A percentile compares a stretch with the other conserved stretches of the same genome.
These are phyloP conservation scores for Dactylis glomerata DNA, from an alignment of 176 grass and related monocot genomes.

Conservation along the genomic window DNA sequence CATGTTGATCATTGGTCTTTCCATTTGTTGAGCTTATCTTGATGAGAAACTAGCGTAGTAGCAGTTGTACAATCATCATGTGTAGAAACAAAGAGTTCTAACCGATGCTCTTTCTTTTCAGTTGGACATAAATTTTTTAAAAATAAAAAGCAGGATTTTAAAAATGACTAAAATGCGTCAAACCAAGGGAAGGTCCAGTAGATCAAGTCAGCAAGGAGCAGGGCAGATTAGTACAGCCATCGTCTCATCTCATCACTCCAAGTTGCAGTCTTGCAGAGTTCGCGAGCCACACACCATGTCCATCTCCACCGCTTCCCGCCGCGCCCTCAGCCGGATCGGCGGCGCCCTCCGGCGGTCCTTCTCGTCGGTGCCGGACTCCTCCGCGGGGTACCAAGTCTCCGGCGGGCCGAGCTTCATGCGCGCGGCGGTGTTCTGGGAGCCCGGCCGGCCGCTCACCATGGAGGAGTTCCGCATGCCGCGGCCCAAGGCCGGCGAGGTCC, in stretches of 20 bases:
- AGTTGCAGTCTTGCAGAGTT: not conserved
- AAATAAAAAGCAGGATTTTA: too few relatives aligned
- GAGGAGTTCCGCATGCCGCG: slow-evolving; percentile 95
- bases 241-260: not conserved
- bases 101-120: not conserved
- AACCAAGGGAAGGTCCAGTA: not conserved
- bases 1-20: not conserved
- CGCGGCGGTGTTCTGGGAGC: slow-evolving; percentile 87
- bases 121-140: not conserved
- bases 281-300: slow-evolving; percentile 36
- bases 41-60: not conserved
- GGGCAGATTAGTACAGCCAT: not conserved
- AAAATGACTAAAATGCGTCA: too few relatives aligned
- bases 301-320: slow-evolving; percentile 40
- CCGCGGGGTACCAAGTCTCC: slow-evolving; percentile 67
- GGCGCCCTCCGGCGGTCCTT: slow-evolving; percentile 35
- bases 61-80: not conserved
- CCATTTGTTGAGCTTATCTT: not conserved
- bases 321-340: slow-evolving; percentile 51
- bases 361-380: not conserved
- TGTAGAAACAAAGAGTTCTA: not conserved
- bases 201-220: not conserved
- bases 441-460: slow-evolving; percentile 79
- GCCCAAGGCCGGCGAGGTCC: slow-evolving; percentile 91
- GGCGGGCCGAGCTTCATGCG: slow-evolving; percentile 84